Evolutionary conservation across 2,329 filamentous ascomycete genomes (phyloP).

Genomic region (Cercospora sp.): DNA sequence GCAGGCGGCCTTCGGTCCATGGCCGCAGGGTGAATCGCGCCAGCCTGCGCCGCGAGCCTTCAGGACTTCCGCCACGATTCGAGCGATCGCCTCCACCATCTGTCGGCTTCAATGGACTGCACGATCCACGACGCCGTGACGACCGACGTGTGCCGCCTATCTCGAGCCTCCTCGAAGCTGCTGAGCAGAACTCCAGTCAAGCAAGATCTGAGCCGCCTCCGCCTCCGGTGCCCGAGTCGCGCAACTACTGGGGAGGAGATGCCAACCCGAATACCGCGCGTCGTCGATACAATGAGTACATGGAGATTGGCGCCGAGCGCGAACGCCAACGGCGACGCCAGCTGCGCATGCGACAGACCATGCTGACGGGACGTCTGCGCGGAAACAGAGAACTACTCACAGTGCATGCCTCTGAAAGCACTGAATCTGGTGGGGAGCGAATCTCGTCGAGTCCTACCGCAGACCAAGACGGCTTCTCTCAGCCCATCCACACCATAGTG

Average conservation of each 20-base stretch:
- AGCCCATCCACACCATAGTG: conserved; percentile 15
- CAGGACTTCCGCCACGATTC: conserved; percentile 29
- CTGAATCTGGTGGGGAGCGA: conserved; percentile 11
- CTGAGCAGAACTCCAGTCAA: conserved; percentile 21
- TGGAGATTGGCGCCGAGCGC: conserved; percentile 9
- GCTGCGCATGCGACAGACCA: background rate
- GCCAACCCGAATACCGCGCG: background rate
- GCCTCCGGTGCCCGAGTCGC: conserved; percentile 31
- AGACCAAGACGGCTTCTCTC: conserved; percentile 5
- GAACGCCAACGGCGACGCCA: conserved; percentile 6
- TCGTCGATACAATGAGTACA: conserved; percentile 9
- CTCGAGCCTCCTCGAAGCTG: conserved; percentile 34
- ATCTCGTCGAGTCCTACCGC: conserved; percentile 16
- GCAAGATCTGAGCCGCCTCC: conserved; percentile 16
- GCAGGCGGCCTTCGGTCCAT: conserved; percentile 45
- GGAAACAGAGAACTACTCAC: background rate
- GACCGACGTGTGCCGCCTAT: conserved; percentile 34
- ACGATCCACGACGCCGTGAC: conserved; percentile 27
- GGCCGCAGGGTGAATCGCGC: conserved; percentile 31
- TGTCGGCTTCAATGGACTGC: conserved; percentile 21
- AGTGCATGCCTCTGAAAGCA: background rate
- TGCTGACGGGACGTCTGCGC: background rate
- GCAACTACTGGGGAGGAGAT: conserved; percentile 25
- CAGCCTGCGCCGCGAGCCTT: conserved; percentile 33
- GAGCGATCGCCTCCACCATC: conserved; percentile 30